These are phyloP conservation scores for Fraxinus baroniana DNA, from an alignment of 305 asterid genomes.

Conservation along the genomic window DNA sequence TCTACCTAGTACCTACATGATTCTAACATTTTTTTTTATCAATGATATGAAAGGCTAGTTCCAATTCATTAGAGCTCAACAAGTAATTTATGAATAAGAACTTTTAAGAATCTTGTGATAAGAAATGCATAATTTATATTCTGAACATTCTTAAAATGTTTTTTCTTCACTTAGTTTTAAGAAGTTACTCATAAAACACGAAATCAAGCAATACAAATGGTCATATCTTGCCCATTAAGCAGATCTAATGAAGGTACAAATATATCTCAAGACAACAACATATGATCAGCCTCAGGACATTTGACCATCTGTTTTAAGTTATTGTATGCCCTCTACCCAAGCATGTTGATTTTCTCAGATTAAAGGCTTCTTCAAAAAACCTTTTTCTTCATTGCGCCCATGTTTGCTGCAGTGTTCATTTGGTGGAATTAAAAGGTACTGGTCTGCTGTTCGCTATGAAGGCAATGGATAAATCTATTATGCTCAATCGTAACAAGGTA, in stretches of 20 bases:
- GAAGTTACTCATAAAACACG: not conserved
- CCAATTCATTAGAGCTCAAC: not conserved
- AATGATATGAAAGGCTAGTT: not conserved
- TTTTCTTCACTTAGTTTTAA: not conserved
- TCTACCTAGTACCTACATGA: not conserved
- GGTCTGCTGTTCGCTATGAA: conserved; percentile 91
- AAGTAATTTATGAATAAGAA: not conserved
- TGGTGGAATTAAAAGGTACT: conserved; percentile 86
- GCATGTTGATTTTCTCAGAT: not conserved
- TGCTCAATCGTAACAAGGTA: conserved; percentile 97
- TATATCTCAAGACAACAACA: not conserved
- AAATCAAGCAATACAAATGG: not conserved
- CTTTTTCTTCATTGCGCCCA: not conserved
- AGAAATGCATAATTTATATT: not conserved
- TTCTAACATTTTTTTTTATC: not conserved
- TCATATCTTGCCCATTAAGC: not conserved
- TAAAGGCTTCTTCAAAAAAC: not conserved
- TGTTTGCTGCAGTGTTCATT: conserved; percentile 77
- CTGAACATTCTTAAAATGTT: not conserved
- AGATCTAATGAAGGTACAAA: not conserved
- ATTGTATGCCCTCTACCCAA: not conserved
- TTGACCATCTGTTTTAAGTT: not conserved
- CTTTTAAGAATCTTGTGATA: not conserved
- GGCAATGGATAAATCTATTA: conserved; percentile 96
- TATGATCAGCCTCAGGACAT: not conserved